Evolutionary conservation across 139 green algal genomes (phyloP).

Genomic region (Zygnema cylindricum): DNA sequence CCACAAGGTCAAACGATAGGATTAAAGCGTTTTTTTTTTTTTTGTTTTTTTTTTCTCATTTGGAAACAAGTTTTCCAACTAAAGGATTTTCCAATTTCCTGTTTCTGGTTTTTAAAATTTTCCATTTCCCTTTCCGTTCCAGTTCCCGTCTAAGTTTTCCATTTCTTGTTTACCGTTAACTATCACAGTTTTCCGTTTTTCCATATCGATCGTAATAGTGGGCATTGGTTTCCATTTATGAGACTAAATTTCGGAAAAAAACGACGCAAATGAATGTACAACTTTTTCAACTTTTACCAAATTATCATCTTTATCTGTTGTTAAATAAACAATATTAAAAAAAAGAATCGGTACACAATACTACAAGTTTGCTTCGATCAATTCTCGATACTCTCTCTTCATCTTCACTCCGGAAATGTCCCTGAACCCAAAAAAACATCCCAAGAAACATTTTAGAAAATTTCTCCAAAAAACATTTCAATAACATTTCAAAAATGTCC

Average conservation of each 20-base stretch:
- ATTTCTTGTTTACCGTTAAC: not conserved
- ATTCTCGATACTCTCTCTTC: constrained; percentile 46
- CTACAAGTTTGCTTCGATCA: constrained; percentile 26
- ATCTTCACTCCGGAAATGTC: constrained; percentile 51
- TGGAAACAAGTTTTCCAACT: not conserved
- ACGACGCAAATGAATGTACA: not conserved
- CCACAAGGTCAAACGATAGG: too few species aligned
- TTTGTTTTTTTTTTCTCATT: not conserved
- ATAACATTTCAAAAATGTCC: not conserved
- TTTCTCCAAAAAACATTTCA: not conserved
- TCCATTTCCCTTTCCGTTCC: not conserved
- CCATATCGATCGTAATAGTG: not conserved
- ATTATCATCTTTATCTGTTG: not conserved
- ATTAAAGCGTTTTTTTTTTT: not conserved
- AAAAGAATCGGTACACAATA: not conserved
- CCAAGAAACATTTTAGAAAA: too few species aligned
- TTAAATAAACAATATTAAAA: not conserved
- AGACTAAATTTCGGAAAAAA: not conserved
- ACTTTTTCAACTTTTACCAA: not conserved
- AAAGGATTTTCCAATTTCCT: not conserved
- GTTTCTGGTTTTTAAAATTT: not conserved
- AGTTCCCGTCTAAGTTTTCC: not conserved
- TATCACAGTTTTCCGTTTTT: not conserved
- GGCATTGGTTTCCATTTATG: not conserved
- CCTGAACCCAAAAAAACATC: too few species aligned